These are phyloP conservation scores for Fusarium succisae DNA, from an alignment of 2,329 filamentous ascomycete species.

Conservation along the genomic window DNA sequence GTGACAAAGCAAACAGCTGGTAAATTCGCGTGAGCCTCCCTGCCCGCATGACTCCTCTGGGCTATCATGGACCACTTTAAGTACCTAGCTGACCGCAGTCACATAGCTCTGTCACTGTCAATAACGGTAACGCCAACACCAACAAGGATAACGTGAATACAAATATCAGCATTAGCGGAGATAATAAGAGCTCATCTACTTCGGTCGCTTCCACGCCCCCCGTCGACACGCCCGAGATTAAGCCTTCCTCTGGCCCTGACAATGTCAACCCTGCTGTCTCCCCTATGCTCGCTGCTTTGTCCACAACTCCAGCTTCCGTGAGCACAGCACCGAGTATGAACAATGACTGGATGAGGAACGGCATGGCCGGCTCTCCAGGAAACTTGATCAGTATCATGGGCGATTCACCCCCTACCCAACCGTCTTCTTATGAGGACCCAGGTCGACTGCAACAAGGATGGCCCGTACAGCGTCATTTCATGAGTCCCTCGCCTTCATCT, in stretches of 20 bases:
- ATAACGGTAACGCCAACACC: slow-evolving; percentile 43
- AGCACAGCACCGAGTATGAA: slow-evolving; percentile 58
- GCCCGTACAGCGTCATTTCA: slow-evolving; percentile 58
- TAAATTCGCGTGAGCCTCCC: slow-evolving; percentile 60
- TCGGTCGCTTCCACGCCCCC: slow-evolving; percentile 57
- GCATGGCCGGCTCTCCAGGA: slow-evolving; percentile 61
- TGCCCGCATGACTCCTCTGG: slow-evolving; percentile 43
- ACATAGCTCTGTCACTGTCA: slow-evolving; percentile 33
- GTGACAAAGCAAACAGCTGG: slow-evolving; percentile 62
- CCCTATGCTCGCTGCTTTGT: slow-evolving; percentile 59
- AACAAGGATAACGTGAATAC: slow-evolving; percentile 43
- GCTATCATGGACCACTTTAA: slow-evolving; percentile 11
- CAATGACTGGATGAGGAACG: slow-evolving; percentile 57
- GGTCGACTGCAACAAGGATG: slow-evolving; percentile 54
- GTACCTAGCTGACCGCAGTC: slow-evolving; percentile 39
- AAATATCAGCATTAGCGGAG: slow-evolving; percentile 44
- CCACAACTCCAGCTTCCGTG: slow-evolving; percentile 59
- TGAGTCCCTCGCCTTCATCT: slow-evolving; percentile 57
- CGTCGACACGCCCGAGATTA: slow-evolving; percentile 57
- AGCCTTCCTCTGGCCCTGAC: slow-evolving; percentile 52
- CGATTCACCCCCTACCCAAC: slow-evolving; percentile 63
- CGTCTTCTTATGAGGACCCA: slow-evolving; percentile 62
- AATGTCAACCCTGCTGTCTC: slow-evolving; percentile 57
- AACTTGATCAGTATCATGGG: slow-evolving; percentile 62
- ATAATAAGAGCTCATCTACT: slow-evolving; percentile 48